Conservation (phyloP, 2,329 filamentous ascomycete species). For the Sporothrix phasma region DNA sequence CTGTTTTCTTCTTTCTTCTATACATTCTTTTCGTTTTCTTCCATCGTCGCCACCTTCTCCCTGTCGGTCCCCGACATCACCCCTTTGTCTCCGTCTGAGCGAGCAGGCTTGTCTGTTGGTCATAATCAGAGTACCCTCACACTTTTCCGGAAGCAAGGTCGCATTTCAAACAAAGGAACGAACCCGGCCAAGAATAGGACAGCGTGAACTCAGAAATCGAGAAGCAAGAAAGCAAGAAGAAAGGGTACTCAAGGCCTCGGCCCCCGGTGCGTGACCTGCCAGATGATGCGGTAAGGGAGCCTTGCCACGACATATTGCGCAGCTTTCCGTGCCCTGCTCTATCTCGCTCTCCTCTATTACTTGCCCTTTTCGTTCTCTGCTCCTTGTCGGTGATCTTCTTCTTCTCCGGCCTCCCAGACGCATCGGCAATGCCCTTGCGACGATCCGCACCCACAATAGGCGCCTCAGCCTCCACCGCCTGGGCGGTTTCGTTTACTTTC, state of each 20-base stretch:
- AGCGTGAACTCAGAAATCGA: not conserved
- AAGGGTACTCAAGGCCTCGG: not conserved
- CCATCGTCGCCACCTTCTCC: not conserved
- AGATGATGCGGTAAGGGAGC: not conserved
- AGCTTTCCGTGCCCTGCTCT: not conserved
- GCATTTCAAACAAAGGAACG: not conserved
- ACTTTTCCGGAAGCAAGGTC: conserved; percentile 9
- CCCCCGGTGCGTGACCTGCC: not conserved
- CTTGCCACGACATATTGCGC: not conserved
- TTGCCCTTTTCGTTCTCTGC: not conserved
- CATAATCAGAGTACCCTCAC: not conserved
- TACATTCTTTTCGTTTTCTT: not conserved
- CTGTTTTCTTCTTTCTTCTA: not conserved
- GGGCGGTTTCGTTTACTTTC: not conserved
- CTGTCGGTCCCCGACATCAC: not conserved
- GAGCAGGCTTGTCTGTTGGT: conserved; percentile 1
- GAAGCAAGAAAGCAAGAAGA: not conserved
- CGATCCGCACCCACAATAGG: not conserved
- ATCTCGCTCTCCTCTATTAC: not conserved
- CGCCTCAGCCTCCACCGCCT: not conserved
- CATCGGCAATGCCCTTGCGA: not conserved
- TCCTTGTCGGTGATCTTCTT: not conserved
- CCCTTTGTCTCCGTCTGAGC: conserved; percentile 4
- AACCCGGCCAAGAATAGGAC: not conserved
- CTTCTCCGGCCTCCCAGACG: not conserved